These are phyloP conservation scores for Peronosclerospora sorghi DNA, from an alignment of 352 stramenopile species.

Conservation along the genomic window DNA sequence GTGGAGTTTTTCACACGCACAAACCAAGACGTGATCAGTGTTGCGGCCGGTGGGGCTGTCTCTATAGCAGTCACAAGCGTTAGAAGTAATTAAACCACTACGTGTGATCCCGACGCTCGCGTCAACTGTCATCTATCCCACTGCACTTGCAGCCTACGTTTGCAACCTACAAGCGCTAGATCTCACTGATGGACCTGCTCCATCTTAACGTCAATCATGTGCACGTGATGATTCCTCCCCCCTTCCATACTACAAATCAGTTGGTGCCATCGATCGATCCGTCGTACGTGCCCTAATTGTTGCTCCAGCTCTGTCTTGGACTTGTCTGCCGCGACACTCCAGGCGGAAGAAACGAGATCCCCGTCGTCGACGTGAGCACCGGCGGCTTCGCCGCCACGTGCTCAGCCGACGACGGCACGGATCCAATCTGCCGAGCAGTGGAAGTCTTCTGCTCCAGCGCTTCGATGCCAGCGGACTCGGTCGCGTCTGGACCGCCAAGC, in stretches of 20 bases:
- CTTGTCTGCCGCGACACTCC: conserved; percentile 6
- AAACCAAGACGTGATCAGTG: conserved; percentile 19
- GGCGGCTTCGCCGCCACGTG: not conserved
- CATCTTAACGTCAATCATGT: conserved; percentile 46
- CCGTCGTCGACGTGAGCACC: conserved; percentile 16
- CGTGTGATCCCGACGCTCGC: too few species aligned
- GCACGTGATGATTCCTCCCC: conserved; percentile 23
- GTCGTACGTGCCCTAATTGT: conserved; percentile 28
- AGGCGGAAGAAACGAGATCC: conserved; percentile 29
- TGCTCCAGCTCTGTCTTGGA: conserved; percentile 33
- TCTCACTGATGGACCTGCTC: conserved; percentile 34
- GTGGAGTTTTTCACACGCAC: conserved; percentile 37
- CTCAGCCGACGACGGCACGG: not conserved
- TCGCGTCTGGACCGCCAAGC: conserved; percentile 29
- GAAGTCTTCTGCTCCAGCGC: conserved; percentile 1
- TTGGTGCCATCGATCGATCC: conserved; percentile 22
- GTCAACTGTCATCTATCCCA: too few species aligned
- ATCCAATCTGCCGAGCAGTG: not conserved
- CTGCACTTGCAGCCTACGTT: too few species aligned
- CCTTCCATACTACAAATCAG: conserved; percentile 11
- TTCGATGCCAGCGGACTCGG: conserved; percentile 32
- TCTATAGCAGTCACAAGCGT: conserved; percentile 36
- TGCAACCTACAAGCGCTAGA: conserved; percentile 28
- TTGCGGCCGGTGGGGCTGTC: conserved; percentile 47
- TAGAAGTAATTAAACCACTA: conserved; percentile 1